Evolutionary conservation across 345 rosid species (phyloP).

Genomic region (Geranium brycei): DNA sequence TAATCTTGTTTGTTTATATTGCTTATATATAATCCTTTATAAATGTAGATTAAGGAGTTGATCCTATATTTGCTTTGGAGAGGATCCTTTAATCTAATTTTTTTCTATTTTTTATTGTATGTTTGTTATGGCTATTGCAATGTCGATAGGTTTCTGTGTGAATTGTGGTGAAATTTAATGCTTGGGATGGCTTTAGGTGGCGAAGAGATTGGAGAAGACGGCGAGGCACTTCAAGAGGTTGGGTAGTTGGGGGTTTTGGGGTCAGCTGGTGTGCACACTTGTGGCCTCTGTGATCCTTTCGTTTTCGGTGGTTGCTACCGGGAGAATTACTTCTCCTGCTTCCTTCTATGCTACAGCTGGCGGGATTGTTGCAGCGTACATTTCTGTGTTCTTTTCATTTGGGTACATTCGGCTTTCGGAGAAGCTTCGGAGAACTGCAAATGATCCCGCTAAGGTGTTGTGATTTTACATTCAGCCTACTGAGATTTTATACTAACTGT

Average conservation of each 20-base stretch:
- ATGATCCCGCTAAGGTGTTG: conserved; percentile 80
- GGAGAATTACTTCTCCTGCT: conserved; percentile 70
- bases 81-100: no score
- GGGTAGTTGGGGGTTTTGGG: conserved; percentile 91
- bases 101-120: no score
- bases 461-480: not conserved
- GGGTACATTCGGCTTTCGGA: conserved; percentile 85
- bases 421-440: conserved; percentile 59
- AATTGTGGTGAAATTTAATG: not conserved
- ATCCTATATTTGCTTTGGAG: no score
- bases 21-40: no score
- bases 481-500: no score
- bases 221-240: conserved; percentile 79
- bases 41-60: no score
- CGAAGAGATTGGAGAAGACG: conserved; percentile 88
- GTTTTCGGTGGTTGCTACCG: conserved; percentile 64
- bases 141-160: not conserved
- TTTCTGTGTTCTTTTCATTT: conserved; percentile 92
- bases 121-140: not conserved
- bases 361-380: conserved; percentile 81
- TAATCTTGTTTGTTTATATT: no score
- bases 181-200: conserved; percentile 35
- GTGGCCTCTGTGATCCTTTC: conserved; percentile 88
- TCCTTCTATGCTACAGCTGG: conserved; percentile 80
- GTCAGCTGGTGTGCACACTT: conserved; percentile 70